Evolutionary conservation across 305 asterid species (phyloP).

Genomic region (Rubia balearica): DNA sequence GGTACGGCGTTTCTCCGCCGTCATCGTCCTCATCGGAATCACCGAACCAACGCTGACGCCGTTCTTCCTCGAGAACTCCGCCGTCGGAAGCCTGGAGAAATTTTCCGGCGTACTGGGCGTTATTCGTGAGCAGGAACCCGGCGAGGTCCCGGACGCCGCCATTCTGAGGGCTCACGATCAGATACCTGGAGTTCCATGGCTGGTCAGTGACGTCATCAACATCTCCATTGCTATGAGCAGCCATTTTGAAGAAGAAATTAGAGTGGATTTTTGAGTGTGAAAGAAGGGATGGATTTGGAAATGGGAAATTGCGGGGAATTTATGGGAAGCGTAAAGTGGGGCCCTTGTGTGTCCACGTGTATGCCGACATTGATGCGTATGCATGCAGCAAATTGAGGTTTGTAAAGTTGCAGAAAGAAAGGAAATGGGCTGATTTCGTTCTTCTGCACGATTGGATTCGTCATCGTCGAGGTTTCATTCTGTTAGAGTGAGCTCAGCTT

Average conservation of each 20-base stretch:
- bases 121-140: slow-evolving; percentile 38
- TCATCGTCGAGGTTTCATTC: not conserved
- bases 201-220: too few relatives aligned
- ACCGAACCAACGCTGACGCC: not conserved
- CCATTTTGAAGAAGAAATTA: slow-evolving; percentile 17
- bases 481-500: not conserved
- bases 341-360: not conserved
- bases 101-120: slow-evolving; percentile 38
- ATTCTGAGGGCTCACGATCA: slow-evolving; percentile 50
- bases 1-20: slow-evolving; percentile 31
- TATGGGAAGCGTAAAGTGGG: not conserved
- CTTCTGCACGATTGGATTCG: not conserved
- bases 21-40: slow-evolving; percentile 14
- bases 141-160: slow-evolving; percentile 66
- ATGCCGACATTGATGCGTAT: not conserved
- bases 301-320: not conserved
- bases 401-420: not conserved
- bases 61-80: slow-evolving; percentile 18
- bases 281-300: not conserved
- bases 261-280: not conserved
- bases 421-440: not conserved
- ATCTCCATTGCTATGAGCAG: not conserved
- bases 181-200: slow-evolving; percentile 32
- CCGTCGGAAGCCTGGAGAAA: slow-evolving; percentile 42
- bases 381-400: not conserved